Evolutionary conservation across 1,284 basidiomycete species (phyloP).

Genomic region (Ceratobasidium sp.): DNA sequence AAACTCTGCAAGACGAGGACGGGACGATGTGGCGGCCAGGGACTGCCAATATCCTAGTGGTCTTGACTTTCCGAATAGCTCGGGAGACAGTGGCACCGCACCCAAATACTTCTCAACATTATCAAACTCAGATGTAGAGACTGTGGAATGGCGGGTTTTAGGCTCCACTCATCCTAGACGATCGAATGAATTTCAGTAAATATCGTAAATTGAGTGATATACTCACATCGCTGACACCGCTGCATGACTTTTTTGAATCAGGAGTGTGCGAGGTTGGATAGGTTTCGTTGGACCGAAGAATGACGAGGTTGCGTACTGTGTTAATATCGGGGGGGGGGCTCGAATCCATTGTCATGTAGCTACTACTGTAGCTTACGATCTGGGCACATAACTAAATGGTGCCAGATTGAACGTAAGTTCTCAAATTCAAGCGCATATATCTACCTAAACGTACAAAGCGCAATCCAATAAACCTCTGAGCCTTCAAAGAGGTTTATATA

Average conservation of each 20-base stretch:
- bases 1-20: constrained; percentile 2
- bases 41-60: not conserved
- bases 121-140: not conserved
- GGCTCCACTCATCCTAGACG: not conserved
- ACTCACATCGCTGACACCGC: not conserved
- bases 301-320: not conserved
- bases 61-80: not conserved
- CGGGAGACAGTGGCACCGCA: not conserved
- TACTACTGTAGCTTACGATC: not conserved
- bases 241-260: not conserved
- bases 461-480: constrained; percentile 4
- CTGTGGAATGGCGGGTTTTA: not conserved
- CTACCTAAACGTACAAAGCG: not conserved
- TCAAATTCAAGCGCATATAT: not conserved
- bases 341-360: not conserved
- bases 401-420: not conserved
- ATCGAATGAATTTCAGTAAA: not conserved
- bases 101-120: not conserved
- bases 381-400: not conserved
- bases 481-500: not conserved
- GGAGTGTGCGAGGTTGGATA: not conserved
- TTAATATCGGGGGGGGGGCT: not conserved
- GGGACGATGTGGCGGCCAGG: not conserved
- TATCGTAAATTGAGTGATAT: not conserved
- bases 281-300: not conserved